Evolutionary conservation across 2,329 filamentous ascomycete genomes (phyloP), one percentile per base, ranked within the genome.

Genomic region (Blastomyces parvus): DNA sequence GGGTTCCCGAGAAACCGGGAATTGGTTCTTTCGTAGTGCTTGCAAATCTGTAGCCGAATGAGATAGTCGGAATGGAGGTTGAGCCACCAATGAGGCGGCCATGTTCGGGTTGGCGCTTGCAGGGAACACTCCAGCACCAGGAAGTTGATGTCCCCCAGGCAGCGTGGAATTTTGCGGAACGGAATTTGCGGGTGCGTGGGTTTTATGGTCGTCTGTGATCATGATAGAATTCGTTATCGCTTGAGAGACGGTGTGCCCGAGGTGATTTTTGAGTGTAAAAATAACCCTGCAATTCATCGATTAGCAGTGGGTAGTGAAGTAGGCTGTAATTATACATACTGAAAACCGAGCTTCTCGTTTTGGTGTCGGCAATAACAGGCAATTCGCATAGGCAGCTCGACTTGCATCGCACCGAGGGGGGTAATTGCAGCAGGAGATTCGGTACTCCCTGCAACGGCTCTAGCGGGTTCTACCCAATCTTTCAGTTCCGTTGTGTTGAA

Each of bases 151-250:
- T 42, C 71, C 73, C 66, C 77, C 75, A n/a, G 72, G 69, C 36
- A 76, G 63, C 11, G 72, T 70, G 44, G 76, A 70, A 14, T 69
- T 74, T 17, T 67, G 53, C 74, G 64, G 63, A 59, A 42, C 48
- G 71, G 67, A 60, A 70, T 78, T 63, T 6, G 70, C 74, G 67
- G 80, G 76, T 60, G 81, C 74, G 69, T 90, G 88, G 8, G 91
- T 96, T 79, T 97, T 97, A 79, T 97, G 93, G 71, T 99, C 93
- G 73, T 99, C 93, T 0, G 94, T 97, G 67, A 97, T 97, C 84
- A 97, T 93, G 67, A 97, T 96, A 0, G 91, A 89, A 62, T 88
- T 86, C 25, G 90, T 91, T 67, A 96, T 88, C 61, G 87, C 86
- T 76, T 99, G 93, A 7, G 91, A 89, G 53, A 97, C 79, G 40